Evolutionary conservation across 2,329 filamentous ascomycete genomes (phyloP).

Genomic region (Monosporascus sp.): DNA sequence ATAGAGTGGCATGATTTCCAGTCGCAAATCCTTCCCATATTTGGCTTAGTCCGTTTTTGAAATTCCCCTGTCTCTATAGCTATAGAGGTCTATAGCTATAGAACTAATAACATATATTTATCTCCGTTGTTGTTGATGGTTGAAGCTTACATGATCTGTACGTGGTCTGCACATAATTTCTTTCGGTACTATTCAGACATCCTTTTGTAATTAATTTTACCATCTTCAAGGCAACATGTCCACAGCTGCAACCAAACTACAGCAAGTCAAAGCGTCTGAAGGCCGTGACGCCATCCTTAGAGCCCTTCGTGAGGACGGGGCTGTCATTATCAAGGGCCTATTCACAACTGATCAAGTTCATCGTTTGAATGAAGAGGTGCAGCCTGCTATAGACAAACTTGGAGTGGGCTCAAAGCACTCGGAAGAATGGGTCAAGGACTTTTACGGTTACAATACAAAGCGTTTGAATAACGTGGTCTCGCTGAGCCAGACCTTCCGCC

Average conservation of each 20-base stretch:
- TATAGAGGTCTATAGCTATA: too few species aligned
- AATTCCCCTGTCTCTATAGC: neutral
- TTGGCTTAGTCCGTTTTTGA: neutral
- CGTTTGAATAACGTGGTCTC: conserved; percentile 18
- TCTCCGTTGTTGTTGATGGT: neutral
- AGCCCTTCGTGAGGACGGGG: conserved; percentile 16
- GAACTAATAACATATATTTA: neutral
- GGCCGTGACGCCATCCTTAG: conserved; percentile 9
- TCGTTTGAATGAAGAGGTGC: conserved; percentile 18
- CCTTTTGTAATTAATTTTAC: too few species aligned
- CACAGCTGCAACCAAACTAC: conserved; percentile 5
- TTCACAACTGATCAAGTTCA: conserved; percentile 16
- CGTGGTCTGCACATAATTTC: neutral
- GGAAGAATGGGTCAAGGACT: conserved; percentile 17
- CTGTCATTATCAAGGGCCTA: conserved; percentile 22
- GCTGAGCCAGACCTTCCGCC: conserved; percentile 22
- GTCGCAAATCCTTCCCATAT: neutral
- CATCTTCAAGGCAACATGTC: conserved; percentile 3
- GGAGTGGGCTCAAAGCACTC: conserved; percentile 14
- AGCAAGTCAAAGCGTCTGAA: conserved; percentile 9
- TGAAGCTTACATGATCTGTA: neutral
- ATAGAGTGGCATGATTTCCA: neutral
- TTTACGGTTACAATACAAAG: conserved; percentile 22
- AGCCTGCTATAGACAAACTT: conserved; percentile 15
- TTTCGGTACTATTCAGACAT: neutral